Conservation (phyloP, 1,139 yeast species). For the Kazachstania sp. region DNA sequence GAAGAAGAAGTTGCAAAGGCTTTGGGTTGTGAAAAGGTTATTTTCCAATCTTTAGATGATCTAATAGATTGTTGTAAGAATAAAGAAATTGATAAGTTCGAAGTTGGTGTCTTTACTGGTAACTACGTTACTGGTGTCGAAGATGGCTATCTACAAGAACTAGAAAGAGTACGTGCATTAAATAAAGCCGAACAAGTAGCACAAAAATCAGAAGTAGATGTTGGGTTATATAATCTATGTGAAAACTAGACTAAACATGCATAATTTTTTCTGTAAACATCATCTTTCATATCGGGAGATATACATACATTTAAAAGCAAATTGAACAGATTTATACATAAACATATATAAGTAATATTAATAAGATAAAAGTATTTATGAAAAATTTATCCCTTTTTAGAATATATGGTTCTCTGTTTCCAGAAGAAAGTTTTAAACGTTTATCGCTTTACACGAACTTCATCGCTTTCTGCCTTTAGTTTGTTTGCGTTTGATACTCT, state of each 20-base stretch:
- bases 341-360: too few species aligned
- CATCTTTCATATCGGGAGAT: neutral
- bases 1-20: conserved; percentile 66
- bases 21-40: conserved; percentile 88
- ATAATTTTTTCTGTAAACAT: neutral
- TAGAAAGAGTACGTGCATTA: conserved; percentile 75
- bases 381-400: too few species aligned
- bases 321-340: neutral
- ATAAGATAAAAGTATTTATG: too few species aligned
- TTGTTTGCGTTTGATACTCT: neutral
- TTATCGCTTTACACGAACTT: neutral
- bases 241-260: conserved; percentile 32
- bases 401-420: too few species aligned
- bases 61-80: conserved; percentile 67
- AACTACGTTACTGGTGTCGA: conserved; percentile 87
- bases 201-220: conserved; percentile 83
- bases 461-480: neutral
- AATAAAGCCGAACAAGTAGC: conserved; percentile 52
- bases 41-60: conserved; percentile 79
- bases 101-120: conserved; percentile 97
- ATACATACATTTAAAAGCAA: neutral
- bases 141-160: conserved; percentile 67
- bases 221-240: conserved; percentile 81
- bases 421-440: neutral
- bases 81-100: conserved; percentile 48